Base-by-base conservation (phyloP, 2,329 filamentous ascomycete species). In the Scedosporium minutisporum region DNA sequence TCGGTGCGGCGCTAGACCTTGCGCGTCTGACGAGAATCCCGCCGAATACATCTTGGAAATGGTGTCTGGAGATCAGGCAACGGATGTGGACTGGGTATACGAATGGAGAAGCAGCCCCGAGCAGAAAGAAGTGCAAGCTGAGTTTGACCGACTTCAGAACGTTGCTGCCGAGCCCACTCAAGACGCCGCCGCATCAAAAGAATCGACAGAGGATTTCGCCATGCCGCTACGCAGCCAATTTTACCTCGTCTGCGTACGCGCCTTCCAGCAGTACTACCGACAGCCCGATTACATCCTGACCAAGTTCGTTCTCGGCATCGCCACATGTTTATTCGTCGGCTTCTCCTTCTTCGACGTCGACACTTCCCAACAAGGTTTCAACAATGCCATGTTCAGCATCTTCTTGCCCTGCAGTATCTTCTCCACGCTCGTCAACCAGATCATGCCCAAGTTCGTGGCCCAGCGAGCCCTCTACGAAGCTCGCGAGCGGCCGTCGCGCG, bases 381-480 rank as follows among this genome's bases (percentile, higher is more conserved):
- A 90, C 68, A 87, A 89, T 69, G 83, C 87, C 62, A 82, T 91
- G 73, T 90, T 91, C 69, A 81, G 80, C 62, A 84, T 90, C 61
- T 90, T 91, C 74, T 85, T 90, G 80, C 77, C 90, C 65, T 74
- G 84, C 63, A 89, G 85, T 14, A 87, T 96, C 71, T 38, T 38
- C 33, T 38, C 96, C 65, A 87, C 90, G 69, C 80, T 92, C 38
- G 83, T 88, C 3, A 87, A 92, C 71, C 89, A 92, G 69, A 89
- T 88, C 51, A 93, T 95, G 89, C 91, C 91, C 1, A 88, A 91
- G 68, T 96, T 96, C 68, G 88, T 95, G 67, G 85, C 87, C 25
- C 90, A 95, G 69, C 86, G 91, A 62, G 85, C 87, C 12, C 79
- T 96, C 0, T 96, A 95, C 74, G 91, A 96, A 75, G 89, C 89